Conservation (phyloP, 495 filamentous ascomycete species). For the Penicillium psychrofluorescens region DNA sequence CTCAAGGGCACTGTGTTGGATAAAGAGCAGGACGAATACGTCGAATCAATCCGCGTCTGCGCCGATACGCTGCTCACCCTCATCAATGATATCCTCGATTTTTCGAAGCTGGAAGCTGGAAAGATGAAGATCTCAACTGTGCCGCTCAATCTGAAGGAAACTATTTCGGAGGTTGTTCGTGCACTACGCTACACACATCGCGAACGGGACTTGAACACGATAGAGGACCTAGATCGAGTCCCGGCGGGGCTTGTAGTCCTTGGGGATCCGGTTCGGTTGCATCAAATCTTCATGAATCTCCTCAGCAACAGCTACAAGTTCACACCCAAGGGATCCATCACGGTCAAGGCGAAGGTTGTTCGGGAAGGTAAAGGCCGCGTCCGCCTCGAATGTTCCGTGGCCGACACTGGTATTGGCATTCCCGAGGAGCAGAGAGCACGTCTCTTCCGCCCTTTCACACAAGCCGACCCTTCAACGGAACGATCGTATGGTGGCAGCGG, state of each 20-base stretch:
- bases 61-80: conserved; percentile 86
- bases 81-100: conserved; percentile 93
- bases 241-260: conserved; percentile 73
- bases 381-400: conserved; percentile 74
- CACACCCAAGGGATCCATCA: conserved; percentile 78
- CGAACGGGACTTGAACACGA: conserved; percentile 68
- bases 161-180: conserved; percentile 79
- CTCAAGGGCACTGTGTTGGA: conserved; percentile 70
- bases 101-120: conserved; percentile 87
- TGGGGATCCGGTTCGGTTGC: conserved; percentile 82
- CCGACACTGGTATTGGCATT: conserved; percentile 87
- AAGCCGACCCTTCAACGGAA: conserved; percentile 81
- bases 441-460: conserved; percentile 85
- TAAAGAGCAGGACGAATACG: conserved; percentile 79
- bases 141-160: conserved; percentile 76
- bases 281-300: conserved; percentile 89
- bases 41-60: conserved; percentile 86
- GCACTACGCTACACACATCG: conserved; percentile 78
- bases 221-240: conserved; percentile 55
- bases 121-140: conserved; percentile 92
- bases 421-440: conserved; percentile 71
- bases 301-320: conserved; percentile 94
- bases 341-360: conserved; percentile 63
- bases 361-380: conserved; percentile 62
- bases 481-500: conserved; percentile 87